Evolutionary conservation across 306 rosid genomes (phyloP).

Genomic region (Prunus davidiana): DNA sequence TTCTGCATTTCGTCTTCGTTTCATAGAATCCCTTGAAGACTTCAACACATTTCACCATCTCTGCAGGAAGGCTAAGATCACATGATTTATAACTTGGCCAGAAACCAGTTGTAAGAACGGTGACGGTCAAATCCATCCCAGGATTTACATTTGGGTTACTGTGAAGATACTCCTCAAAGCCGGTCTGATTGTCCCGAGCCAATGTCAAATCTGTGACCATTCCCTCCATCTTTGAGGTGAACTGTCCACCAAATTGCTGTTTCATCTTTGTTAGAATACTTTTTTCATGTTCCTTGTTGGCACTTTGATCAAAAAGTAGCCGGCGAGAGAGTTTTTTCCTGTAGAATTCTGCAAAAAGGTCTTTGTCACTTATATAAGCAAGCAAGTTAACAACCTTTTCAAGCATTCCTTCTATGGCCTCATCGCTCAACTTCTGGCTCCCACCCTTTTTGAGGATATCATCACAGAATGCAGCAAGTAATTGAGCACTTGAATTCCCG

Average conservation of each 20-base stretch:
- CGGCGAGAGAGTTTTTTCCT: conserved; percentile 82
- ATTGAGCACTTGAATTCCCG: conserved; percentile 64
- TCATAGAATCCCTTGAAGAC: conserved; percentile 63
- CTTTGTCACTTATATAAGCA: conserved; percentile 65
- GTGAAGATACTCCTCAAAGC: conserved; percentile 58
- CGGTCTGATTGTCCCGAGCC: conserved; percentile 57
- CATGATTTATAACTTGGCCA: conserved; percentile 82
- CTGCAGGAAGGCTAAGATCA: conserved; percentile 65
- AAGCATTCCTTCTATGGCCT: conserved; percentile 59
- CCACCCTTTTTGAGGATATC: conserved; percentile 67
- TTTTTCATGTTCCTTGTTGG: conserved; percentile 66
- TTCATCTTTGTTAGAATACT: conserved; percentile 55
- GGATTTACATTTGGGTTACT: conserved; percentile 42
- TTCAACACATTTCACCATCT: conserved; percentile 73
- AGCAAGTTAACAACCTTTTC: conserved; percentile 71
- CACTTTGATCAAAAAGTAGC: conserved; percentile 69
- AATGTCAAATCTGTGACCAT: conserved; percentile 68
- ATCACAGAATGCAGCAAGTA: conserved; percentile 66
- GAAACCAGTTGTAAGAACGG: conserved; percentile 72
- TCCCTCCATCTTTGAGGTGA: conserved; percentile 87
- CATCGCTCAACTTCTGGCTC: conserved; percentile 61
- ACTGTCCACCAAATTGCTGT: conserved; percentile 72
- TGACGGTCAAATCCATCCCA: conserved; percentile 65
- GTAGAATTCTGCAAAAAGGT: conserved; percentile 77
- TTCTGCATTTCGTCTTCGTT: conserved; percentile 53